Percentiles rank a stretch among this genome's conserved stretches.
These are phyloP conservation scores for Lithocarpus polystachyus DNA, from an alignment of 306 rosid species.

Conservation along the genomic window DNA sequence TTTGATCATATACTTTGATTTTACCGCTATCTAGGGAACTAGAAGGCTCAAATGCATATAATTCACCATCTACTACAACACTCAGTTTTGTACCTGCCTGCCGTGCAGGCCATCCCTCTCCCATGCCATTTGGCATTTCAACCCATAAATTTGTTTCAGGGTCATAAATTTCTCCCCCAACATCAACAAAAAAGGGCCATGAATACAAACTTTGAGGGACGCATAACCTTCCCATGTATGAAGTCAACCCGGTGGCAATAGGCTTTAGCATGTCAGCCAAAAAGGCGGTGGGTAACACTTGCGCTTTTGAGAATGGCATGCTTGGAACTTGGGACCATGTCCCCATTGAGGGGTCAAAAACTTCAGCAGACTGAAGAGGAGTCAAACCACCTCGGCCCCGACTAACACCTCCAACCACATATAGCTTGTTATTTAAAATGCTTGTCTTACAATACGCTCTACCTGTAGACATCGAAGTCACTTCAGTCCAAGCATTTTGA, in stretches of 20 bases:
- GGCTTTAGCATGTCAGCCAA: constrained; percentile 90
- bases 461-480: constrained; percentile 70
- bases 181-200: constrained; percentile 96
- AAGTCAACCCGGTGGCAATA: constrained; percentile 81
- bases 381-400: constrained; percentile 72
- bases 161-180: constrained; percentile 92
- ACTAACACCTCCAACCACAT: constrained; percentile 94
- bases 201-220: constrained; percentile 90
- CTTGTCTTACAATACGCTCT: constrained; percentile 92
- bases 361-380: constrained; percentile 96
- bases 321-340: constrained; percentile 76
- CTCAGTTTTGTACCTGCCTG: constrained; percentile 91
- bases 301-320: constrained; percentile 95
- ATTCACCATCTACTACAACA: constrained; percentile 75
- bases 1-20: constrained; percentile 85
- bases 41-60: constrained; percentile 91
- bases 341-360: constrained; percentile 67
- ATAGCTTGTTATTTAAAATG: constrained; percentile 75
- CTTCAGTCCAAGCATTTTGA: constrained; percentile 66
- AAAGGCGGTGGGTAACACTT: constrained; percentile 66
- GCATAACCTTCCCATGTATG: constrained; percentile 80
- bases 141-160: constrained; percentile 80
- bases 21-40: constrained; percentile 69
- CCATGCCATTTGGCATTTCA: constrained; percentile 95
- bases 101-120: constrained; percentile 95